These are phyloP conservation scores for Mimosa pudica DNA, from an alignment of 306 rosid species.

Conservation along the genomic window DNA sequence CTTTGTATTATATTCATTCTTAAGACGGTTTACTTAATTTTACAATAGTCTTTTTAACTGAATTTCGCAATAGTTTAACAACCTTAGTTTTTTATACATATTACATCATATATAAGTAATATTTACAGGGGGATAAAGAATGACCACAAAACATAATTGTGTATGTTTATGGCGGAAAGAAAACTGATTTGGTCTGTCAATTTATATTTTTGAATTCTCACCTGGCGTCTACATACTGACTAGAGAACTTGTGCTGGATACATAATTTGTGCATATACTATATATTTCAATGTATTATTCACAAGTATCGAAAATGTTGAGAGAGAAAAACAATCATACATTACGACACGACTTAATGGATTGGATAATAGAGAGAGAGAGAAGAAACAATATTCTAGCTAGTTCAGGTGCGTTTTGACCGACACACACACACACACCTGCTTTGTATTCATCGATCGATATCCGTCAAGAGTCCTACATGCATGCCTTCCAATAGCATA, in stretches of 20 bases:
- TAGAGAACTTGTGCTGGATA: not conserved
- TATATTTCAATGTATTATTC: not conserved
- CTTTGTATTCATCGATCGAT: slow-evolving; percentile 13
- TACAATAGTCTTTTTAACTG: no score
- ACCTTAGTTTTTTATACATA: no score
- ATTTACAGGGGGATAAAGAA: not conserved
- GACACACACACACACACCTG: not conserved
- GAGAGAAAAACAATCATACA: not conserved
- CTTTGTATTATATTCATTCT: no score
- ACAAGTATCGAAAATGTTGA: not conserved
- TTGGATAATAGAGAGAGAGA: no score
- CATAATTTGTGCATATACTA: no score
- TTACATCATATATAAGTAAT: not conserved
- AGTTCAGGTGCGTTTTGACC: no score
- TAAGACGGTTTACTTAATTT: no score
- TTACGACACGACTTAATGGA: no score
- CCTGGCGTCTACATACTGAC: not conserved
- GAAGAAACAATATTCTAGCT: no score
- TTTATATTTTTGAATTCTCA: no score
- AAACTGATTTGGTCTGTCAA: not conserved
- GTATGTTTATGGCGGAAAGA: not conserved
- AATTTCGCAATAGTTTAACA: no score
- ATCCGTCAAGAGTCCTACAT: slow-evolving; percentile 2
- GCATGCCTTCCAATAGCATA: not conserved
- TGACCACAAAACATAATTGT: not conserved